Conservation (phyloP, 345 rosid species). For the Eucalyptus shirleyi region DNA sequence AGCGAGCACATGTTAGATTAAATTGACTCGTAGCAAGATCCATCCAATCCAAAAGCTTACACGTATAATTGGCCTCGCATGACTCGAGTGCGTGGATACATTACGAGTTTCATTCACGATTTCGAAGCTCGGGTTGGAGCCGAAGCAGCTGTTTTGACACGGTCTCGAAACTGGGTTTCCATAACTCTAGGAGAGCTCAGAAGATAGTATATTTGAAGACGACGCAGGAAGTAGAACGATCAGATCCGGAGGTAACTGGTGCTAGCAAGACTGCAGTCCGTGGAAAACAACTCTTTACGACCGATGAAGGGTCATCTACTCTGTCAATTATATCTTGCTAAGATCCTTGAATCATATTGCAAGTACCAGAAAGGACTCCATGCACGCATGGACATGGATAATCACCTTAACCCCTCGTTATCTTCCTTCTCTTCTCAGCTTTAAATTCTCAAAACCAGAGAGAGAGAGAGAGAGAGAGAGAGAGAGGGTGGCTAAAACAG, state of each 20-base stretch:
- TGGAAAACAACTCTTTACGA: neutral
- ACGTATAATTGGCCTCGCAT: neutral
- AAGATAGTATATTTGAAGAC: neutral
- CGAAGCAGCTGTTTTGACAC: neutral
- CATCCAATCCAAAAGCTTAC: neutral
- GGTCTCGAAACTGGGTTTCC: neutral
- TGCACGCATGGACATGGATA: neutral
- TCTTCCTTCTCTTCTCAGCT: neutral
- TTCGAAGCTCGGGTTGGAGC: neutral
- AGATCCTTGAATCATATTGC: neutral
- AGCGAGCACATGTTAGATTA: neutral
- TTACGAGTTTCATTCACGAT: neutral
- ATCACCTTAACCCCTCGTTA: neutral
- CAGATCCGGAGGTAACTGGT: neutral
- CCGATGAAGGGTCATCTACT: neutral
- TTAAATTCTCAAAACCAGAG: neutral
- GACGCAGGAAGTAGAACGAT: neutral
- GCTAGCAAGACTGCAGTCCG: neutral
- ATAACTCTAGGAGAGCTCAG: neutral
- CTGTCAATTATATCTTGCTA: neutral
- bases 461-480: neutral
- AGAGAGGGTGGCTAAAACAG: neutral
- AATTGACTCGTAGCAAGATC: neutral
- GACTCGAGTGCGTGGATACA: accelerated
- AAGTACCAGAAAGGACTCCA: neutral